These are phyloP conservation scores for barrel medic (Medicago truncatula) DNA, from an alignment of 306 rosid species.

Conservation along the genomic window DNA sequence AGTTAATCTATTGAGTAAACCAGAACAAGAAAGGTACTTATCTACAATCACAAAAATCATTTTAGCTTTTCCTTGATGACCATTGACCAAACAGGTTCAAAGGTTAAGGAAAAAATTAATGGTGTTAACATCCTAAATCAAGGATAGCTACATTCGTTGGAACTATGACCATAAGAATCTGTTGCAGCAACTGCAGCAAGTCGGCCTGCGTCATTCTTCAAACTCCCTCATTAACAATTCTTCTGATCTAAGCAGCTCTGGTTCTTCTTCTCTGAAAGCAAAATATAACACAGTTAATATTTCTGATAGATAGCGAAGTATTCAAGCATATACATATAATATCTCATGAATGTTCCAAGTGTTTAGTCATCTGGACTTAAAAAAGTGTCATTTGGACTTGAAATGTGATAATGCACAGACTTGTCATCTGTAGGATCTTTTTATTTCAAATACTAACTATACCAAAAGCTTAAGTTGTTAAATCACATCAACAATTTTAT, in stretches of 20 bases:
- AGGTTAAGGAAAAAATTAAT: slow-evolving; percentile 35
- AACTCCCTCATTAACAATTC: slow-evolving; percentile 42
- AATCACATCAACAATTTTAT: too few species aligned
- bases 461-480: too few species aligned
- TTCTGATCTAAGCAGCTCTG: slow-evolving; percentile 44
- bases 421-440: background rate
- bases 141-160: slow-evolving; percentile 9
- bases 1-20: background rate
- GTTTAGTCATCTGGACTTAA: background rate
- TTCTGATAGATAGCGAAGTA: background rate
- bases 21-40: slow-evolving; percentile 11
- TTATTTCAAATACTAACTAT: background rate
- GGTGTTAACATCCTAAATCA: slow-evolving; percentile 24
- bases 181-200: slow-evolving; percentile 3
- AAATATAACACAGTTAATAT: slow-evolving; percentile 17
- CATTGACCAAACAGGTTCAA: slow-evolving; percentile 2
- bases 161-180: background rate
- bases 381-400: background rate
- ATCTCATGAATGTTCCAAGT: background rate
- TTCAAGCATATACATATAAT: background rate
- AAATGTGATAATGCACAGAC: background rate
- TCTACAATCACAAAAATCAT: slow-evolving; percentile 27
- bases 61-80: slow-evolving; percentile 2
- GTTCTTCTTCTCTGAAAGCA: slow-evolving; percentile 53
- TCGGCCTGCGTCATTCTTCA: slow-evolving; percentile 38